phyloP scores from a whole-genome alignment of 768 basidiomycete species.

The Leccinum incarnatum region DNA sequence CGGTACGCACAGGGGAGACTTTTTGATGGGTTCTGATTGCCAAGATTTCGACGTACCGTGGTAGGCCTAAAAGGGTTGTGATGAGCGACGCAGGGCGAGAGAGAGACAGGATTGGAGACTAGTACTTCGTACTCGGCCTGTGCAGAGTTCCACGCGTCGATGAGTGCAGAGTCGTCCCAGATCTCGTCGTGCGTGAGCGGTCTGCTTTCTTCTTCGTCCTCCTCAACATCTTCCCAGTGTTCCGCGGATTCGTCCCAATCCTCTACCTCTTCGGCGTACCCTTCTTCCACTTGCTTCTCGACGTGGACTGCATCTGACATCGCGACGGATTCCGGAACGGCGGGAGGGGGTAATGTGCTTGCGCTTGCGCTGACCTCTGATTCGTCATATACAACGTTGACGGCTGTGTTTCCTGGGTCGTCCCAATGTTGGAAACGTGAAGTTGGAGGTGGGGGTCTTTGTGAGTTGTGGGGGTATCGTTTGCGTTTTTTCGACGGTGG shows the following conservation, averaged over 20 bases:
- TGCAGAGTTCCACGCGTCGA: constrained; percentile 83
- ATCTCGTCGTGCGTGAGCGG: constrained; percentile 71
- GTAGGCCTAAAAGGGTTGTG: constrained; percentile 39
- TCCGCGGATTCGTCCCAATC: constrained; percentile 15
- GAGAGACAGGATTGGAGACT: constrained; percentile 6
- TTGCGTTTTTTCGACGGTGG: constrained; percentile 56
- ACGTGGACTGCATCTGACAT: not conserved
- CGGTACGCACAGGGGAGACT: constrained; percentile 64
- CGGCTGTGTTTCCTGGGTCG: constrained; percentile 31
- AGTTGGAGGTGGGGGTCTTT: constrained; percentile 7
- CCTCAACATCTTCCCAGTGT: constrained; percentile 7
- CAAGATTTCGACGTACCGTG: constrained; percentile 68
- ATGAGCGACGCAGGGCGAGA: not conserved
- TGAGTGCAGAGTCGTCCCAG: constrained; percentile 83
- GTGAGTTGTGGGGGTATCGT: constrained; percentile 22
- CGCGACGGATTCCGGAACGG: not conserved
- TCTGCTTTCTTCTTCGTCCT: constrained; percentile 52
- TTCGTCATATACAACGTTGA: constrained; percentile 27
- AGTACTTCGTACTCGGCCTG: constrained; percentile 72
- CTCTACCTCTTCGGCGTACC: constrained; percentile 22
- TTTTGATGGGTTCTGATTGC: constrained; percentile 69
- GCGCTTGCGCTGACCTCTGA: not conserved
- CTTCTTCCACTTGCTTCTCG: constrained; percentile 5
- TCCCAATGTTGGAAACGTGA: constrained; percentile 42
- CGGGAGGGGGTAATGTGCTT: not conserved